phyloP scores from a whole-genome alignment of 2,329 filamentous ascomycete species.

The Xylariaceae sp. region DNA sequence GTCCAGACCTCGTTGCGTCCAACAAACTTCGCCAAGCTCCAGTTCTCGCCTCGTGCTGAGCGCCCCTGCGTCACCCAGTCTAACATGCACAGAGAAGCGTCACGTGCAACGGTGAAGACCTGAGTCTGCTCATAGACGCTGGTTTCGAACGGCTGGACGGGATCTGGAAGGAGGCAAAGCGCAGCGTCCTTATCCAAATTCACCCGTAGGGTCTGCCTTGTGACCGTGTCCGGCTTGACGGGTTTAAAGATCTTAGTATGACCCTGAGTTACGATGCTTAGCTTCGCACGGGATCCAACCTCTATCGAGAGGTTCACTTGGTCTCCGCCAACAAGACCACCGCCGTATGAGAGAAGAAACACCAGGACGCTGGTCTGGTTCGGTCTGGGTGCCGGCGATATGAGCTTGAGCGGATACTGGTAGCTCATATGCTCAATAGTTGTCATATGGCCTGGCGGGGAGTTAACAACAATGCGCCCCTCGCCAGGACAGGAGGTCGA shows the following conservation, averaged over 20 bases:
- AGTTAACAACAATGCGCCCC: conserved; percentile 68
- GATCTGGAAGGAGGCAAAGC: conserved; percentile 75
- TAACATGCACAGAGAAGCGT: conserved; percentile 67
- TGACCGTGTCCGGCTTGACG: conserved; percentile 47
- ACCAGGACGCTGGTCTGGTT: conserved; percentile 67
- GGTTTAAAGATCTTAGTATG: conserved; percentile 97
- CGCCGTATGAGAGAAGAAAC: conserved; percentile 90
- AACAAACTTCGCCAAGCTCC: conserved; percentile 74
- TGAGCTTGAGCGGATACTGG: conserved; percentile 91
- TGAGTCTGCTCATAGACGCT: conserved; percentile 84
- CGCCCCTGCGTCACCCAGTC: conserved; percentile 95
- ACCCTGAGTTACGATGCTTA: conserved; percentile 66
- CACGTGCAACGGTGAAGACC: conserved; percentile 58
- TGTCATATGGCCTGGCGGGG: conserved; percentile 66
- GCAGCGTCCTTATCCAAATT: conserved; percentile 46
- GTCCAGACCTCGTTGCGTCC: conserved; percentile 86
- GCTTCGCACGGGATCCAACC: conserved; percentile 58
- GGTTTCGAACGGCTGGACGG: conserved; percentile 81
- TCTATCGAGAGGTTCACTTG: conserved; percentile 66
- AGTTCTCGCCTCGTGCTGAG: conserved; percentile 78
- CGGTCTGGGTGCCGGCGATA: conserved; percentile 67
- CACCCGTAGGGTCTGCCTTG: conserved; percentile 52
- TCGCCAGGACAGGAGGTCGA: conserved; percentile 71
- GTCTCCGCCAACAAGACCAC: conserved; percentile 86
- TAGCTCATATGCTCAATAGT: conserved; percentile 72